Conservation (phyloP, 768 basidiomycete genomes). For the Collybia nuda region DNA sequence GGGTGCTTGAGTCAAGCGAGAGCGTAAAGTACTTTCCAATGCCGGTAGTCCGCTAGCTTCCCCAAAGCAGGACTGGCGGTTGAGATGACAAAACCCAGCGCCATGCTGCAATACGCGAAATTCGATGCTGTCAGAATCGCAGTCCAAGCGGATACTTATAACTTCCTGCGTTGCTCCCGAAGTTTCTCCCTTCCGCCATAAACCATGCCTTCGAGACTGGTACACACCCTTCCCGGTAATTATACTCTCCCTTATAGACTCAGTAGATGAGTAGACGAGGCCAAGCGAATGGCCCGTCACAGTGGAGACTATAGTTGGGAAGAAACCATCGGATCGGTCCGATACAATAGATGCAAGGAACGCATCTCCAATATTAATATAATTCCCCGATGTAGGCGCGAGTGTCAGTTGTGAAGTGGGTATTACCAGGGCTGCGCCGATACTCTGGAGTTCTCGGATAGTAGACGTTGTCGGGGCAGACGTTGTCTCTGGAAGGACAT, state of each 20-base stretch:
- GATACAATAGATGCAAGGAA: slow-evolving; percentile 82
- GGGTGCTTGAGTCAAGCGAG: slow-evolving; percentile 74
- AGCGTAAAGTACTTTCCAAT: slow-evolving; percentile 75
- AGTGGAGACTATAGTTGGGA: slow-evolving; percentile 88
- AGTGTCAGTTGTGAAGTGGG: slow-evolving; percentile 71
- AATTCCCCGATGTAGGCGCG: slow-evolving; percentile 45
- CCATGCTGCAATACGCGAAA: slow-evolving; percentile 90
- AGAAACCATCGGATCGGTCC: slow-evolving; percentile 89
- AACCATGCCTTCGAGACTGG: slow-evolving; percentile 92
- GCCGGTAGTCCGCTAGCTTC: slow-evolving; percentile 73
- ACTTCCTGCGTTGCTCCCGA: slow-evolving; percentile 93
- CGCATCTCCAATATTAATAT: slow-evolving; percentile 78
- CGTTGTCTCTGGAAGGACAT: slow-evolving; percentile 54
- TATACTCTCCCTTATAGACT: slow-evolving; percentile 87
- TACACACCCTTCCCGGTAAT: slow-evolving; percentile 89
- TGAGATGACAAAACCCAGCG: slow-evolving; percentile 91
- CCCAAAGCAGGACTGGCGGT: slow-evolving; percentile 89
- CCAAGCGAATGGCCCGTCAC: slow-evolving; percentile 80
- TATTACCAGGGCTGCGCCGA: slow-evolving; percentile 67
- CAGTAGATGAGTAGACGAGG: slow-evolving; percentile 90
- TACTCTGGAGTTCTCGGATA: slow-evolving; percentile 59
- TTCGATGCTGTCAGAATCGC: slow-evolving; percentile 90
- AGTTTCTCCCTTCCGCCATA: slow-evolving; percentile 97
- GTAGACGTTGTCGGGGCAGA: slow-evolving; percentile 54
- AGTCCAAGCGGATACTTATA: slow-evolving; percentile 80